Conservation (phyloP, 1,284 basidiomycete genomes). For the Sporisorium scitamineum region DNA sequence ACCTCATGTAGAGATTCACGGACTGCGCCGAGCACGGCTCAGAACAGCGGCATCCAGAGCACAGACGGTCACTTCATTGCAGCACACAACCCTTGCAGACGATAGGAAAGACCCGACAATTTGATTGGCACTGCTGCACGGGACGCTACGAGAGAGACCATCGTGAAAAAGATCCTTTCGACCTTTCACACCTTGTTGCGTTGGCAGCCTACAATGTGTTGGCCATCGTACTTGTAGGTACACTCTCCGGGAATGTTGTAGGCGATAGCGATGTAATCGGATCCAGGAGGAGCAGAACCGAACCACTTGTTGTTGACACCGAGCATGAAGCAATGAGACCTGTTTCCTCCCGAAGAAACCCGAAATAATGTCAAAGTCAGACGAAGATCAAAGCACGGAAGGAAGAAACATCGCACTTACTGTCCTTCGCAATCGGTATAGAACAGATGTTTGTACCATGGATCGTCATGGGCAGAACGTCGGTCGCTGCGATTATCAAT, state of each 20-base stretch:
- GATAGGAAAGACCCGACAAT: too few relatives aligned
- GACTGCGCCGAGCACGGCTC: too few relatives aligned
- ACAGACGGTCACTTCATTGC: too few relatives aligned
- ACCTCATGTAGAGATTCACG: too few relatives aligned
- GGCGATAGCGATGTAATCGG: background rate
- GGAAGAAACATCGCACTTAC: background rate
- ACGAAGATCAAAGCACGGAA: background rate
- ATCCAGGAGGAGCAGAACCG: too few relatives aligned
- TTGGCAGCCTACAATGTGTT: background rate
- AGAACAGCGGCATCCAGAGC: too few relatives aligned
- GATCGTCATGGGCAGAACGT: background rate
- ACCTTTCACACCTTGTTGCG: too few relatives aligned
- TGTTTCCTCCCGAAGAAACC: too few relatives aligned
- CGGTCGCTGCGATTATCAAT: background rate
- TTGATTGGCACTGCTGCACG: too few relatives aligned
- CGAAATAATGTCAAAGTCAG: background rate
- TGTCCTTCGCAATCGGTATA: background rate
- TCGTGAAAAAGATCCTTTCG: too few relatives aligned
- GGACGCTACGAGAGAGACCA: too few relatives aligned
- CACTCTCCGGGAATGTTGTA: background rate
- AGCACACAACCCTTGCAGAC: too few relatives aligned
- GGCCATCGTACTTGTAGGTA: background rate
- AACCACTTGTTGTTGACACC: background rate
- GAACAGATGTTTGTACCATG: constrained; percentile 3
- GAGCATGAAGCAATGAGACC: background rate